Conservation (phyloP, 2,329 filamentous ascomycete genomes). For the Rhynchosporium agropyri region DNA sequence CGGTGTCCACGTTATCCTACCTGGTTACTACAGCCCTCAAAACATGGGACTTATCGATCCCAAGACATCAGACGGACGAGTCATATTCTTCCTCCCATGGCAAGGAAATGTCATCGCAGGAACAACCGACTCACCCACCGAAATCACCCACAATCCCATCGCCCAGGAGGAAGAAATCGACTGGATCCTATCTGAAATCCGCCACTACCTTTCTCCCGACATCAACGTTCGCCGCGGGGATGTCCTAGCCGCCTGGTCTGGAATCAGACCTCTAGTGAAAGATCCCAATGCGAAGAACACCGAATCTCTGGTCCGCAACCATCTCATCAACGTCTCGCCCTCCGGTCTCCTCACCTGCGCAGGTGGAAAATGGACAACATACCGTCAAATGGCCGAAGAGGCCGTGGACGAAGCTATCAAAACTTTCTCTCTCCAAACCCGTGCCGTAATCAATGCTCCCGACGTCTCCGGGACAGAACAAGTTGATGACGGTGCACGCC, state of each 20-base stretch:
- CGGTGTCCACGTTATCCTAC: constrained; percentile 83
- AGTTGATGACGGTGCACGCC: constrained; percentile 69
- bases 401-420: constrained; percentile 79
- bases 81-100: constrained; percentile 93
- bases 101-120: constrained; percentile 91
- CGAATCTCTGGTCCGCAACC: constrained; percentile 84
- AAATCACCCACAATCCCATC: constrained; percentile 72
- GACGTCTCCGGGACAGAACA: constrained; percentile 70
- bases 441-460: constrained; percentile 60
- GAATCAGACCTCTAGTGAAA: constrained; percentile 82
- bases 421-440: constrained; percentile 64
- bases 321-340: constrained; percentile 77
- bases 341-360: constrained; percentile 83
- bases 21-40: constrained; percentile 81
- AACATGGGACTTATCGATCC: constrained; percentile 90
- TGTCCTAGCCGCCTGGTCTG: constrained; percentile 88
- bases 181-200: constrained; percentile 85
- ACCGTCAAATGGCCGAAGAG: constrained; percentile 91
- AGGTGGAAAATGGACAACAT: constrained; percentile 91
- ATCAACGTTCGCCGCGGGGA: constrained; percentile 84
- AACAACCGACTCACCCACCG: constrained; percentile 78
- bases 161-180: constrained; percentile 83
- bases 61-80: constrained; percentile 81
- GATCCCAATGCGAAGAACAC: constrained; percentile 86
- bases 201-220: constrained; percentile 78